A percentile compares a stretch with the other conserved stretches of the same genome.
phyloP scores from a whole-genome alignment of 2,329 filamentous ascomycete genomes.

The Ascochyta pisi region DNA sequence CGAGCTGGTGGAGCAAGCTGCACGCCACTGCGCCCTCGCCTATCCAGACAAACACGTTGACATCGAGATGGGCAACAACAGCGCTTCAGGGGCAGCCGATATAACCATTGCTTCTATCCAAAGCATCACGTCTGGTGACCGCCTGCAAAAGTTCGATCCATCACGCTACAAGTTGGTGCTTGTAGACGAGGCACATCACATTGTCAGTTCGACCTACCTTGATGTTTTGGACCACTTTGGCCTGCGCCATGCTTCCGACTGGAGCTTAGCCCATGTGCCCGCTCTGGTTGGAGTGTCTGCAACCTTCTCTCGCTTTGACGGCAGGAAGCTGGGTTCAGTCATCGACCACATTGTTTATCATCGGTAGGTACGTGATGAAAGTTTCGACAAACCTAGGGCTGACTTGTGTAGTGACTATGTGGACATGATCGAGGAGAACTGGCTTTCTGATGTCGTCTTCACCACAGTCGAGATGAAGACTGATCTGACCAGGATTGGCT shows the following conservation, averaged over 20 bases:
- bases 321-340: slow-evolving; percentile 78
- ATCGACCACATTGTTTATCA: slow-evolving; percentile 98
- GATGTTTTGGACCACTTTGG: slow-evolving; percentile 79
- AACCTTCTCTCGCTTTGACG: slow-evolving; percentile 80
- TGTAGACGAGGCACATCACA: slow-evolving; percentile 97
- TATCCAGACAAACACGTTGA: slow-evolving; percentile 85
- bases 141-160: slow-evolving; percentile 84
- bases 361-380: slow-evolving; percentile 55
- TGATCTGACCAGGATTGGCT: slow-evolving; percentile 75
- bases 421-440: slow-evolving; percentile 86
- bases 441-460: slow-evolving; percentile 90
- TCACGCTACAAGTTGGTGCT: slow-evolving; percentile 83
- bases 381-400: not conserved
- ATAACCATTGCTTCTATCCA: slow-evolving; percentile 92
- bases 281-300: slow-evolving; percentile 90
- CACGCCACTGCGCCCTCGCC: slow-evolving; percentile 77
- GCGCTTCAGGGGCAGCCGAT: slow-evolving; percentile 81
- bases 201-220: slow-evolving; percentile 83
- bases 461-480: slow-evolving; percentile 87
- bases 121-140: slow-evolving; percentile 77
- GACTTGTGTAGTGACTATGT: slow-evolving; percentile 64
- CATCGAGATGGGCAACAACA: slow-evolving; percentile 84
- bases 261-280: slow-evolving; percentile 35
- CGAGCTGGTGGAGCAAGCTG: slow-evolving; percentile 94
- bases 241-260: slow-evolving; percentile 60